Base-by-base conservation (phyloP, 23 red algal genomes). In the Gracilaria caudata region DNA sequence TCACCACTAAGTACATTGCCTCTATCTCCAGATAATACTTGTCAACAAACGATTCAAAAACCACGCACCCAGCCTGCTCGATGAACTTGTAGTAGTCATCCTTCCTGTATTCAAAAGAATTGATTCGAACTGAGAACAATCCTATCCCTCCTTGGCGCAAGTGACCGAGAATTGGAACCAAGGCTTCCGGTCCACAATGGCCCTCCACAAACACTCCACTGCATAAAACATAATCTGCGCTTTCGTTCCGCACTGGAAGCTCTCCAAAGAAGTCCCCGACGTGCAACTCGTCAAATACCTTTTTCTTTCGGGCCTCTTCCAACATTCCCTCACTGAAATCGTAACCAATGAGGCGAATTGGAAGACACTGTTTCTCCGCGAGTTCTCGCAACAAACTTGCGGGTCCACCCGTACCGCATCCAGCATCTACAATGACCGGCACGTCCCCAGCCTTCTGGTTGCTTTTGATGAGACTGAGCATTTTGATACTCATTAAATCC, bases 281-380 rank as follows among this genome's bases (percentile, higher is more conserved):
- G 20, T 25, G 20, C 21, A 70, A 20, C 64, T 70, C 64, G 20
- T 70, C 64, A 70, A 25, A 70, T 17, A 70, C 64, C 19, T 25
- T 4, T 20, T 70, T 70, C 17, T 25, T 70, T 70, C 20, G 64
- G 21, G 64, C 64, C 17, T 70, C 17, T 39, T 70, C 64, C 14
- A 70, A 0, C 64, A 70, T 70, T 10, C 60, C 60, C 9, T 28
- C 26, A 16, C 60, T 65, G 11, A 10, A 16, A 34, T 65, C 60
- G 32, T 65, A 65, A 30, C 60, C 60, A 34, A 65, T 65, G 26
- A 65, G 60, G 11, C 60, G 60, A 65, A 65, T 65, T 65, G 60
- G 17, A 10, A 19, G 9, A 10, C 10, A 65, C 60, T 65, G 10
- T 16, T 10, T 14, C 26, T 65, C 17, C 32, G 60, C 60, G 60